phyloP scores from a whole-genome alignment of 2,329 filamentous ascomycete genomes.

The Claviceps digitariae region DNA sequence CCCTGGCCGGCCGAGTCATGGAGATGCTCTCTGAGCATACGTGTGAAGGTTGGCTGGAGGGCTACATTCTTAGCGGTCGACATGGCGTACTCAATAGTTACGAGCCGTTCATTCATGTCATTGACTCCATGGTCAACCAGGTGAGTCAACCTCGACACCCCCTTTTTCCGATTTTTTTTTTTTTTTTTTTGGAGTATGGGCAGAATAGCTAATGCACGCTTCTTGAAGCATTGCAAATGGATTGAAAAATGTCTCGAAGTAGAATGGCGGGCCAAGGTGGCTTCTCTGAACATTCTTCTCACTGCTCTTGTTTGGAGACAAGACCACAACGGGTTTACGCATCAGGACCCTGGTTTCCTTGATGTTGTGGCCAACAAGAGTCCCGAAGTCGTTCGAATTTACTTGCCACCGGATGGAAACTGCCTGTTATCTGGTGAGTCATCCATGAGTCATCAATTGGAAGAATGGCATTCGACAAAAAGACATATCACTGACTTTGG shows the following conservation, averaged over 20 bases:
- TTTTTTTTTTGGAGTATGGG: neutral
- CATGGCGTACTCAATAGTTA: conserved; percentile 71
- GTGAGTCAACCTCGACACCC: too few species aligned
- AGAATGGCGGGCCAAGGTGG: conserved; percentile 59
- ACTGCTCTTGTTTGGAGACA: conserved; percentile 71
- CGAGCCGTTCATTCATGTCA: conserved; percentile 71
- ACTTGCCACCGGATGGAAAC: conserved; percentile 69
- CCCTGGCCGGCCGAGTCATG: conserved; percentile 58
- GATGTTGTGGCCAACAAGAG: conserved; percentile 70
- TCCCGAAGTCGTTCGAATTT: conserved; percentile 67
- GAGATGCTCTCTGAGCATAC: conserved; percentile 77
- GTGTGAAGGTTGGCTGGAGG: conserved; percentile 68
- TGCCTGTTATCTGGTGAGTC: conserved; percentile 47
- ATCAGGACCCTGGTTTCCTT: conserved; percentile 69
- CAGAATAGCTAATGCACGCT: conserved; percentile 5
- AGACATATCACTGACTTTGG: conserved; percentile 1
- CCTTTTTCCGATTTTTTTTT: too few species aligned
- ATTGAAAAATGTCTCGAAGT: conserved; percentile 71
- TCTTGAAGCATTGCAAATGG: conserved; percentile 61
- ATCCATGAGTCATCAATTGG: too few species aligned
- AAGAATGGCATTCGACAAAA: too few species aligned
- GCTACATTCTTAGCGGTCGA: conserved; percentile 60
- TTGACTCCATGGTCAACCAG: conserved; percentile 76
- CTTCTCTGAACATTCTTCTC: conserved; percentile 67
- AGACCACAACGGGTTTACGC: conserved; percentile 74